Conservation (phyloP, 1,284 basidiomycete species). For the Trichosporon inkin region DNA sequence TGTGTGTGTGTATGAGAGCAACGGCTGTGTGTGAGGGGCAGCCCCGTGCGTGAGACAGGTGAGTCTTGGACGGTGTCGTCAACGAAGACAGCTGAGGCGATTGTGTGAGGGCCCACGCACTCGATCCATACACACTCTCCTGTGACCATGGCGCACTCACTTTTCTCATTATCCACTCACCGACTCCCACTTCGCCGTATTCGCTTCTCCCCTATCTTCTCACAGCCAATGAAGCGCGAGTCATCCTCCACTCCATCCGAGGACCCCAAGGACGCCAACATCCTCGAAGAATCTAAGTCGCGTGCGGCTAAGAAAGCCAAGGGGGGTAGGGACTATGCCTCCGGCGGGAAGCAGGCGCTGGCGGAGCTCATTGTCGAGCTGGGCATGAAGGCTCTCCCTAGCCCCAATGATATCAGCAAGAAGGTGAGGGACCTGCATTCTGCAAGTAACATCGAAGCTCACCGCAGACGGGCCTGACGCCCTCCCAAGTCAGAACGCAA, state of each 20-base stretch:
- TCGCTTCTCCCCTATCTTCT: background rate
- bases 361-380: slow-evolving; percentile 4
- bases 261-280: background rate
- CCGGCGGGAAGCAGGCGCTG: background rate
- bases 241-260: background rate
- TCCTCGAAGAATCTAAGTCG: background rate
- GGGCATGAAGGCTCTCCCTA: background rate
- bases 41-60: too few relatives aligned
- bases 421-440: background rate
- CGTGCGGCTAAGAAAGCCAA: too few relatives aligned
- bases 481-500: background rate
- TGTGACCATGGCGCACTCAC: background rate
- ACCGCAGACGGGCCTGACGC: background rate
- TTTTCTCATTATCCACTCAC: background rate
- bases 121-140: too few relatives aligned
- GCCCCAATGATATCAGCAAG: background rate
- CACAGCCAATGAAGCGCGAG: background rate
- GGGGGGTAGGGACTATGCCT: background rate
- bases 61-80: too few relatives aligned
- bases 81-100: too few relatives aligned
- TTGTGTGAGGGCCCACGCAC: too few relatives aligned
- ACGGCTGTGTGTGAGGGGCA: background rate
- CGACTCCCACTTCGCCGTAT: background rate
- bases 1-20: background rate
- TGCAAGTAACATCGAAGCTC: background rate